These are phyloP conservation scores for Penicillium sp. DNA, from an alignment of 2,329 filamentous ascomycete species.

Conservation along the genomic window DNA sequence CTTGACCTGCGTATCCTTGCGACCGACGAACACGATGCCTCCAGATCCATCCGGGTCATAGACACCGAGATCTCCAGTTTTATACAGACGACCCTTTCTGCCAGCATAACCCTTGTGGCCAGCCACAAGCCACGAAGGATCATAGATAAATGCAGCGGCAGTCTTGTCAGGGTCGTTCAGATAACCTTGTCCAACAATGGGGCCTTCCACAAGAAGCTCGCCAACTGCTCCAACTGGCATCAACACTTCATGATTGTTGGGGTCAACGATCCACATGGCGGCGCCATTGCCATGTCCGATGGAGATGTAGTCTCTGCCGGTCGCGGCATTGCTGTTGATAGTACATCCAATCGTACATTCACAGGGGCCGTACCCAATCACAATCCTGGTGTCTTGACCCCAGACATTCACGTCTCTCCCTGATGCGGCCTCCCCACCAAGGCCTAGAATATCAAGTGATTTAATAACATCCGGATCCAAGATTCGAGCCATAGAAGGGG, in stretches of 20 bases:
- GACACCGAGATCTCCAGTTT: slow-evolving; percentile 44
- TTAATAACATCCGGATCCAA: slow-evolving; percentile 47
- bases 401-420: slow-evolving; percentile 46
- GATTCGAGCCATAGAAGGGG: slow-evolving; percentile 58
- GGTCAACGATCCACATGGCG: slow-evolving; percentile 45
- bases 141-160: slow-evolving; percentile 37
- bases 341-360: slow-evolving; percentile 48
- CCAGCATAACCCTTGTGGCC: slow-evolving; percentile 29
- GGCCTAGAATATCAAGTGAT: slow-evolving; percentile 43
- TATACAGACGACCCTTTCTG: slow-evolving; percentile 40
- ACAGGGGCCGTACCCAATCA: slow-evolving; percentile 49
- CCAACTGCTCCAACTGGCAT: slow-evolving; percentile 50
- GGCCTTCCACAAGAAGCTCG: slow-evolving; percentile 52
- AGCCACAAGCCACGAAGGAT: slow-evolving; percentile 40
- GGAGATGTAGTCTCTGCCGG: slow-evolving; percentile 39
- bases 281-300: slow-evolving; percentile 43
- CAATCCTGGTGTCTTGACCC: slow-evolving; percentile 45
- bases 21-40: slow-evolving; percentile 40
- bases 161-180: slow-evolving; percentile 45
- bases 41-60: slow-evolving; percentile 43
- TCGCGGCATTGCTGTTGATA: slow-evolving; percentile 39
- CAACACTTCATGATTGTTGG: slow-evolving; percentile 39
- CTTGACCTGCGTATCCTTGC: slow-evolving; percentile 47
- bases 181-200: slow-evolving; percentile 52
- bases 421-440: slow-evolving; percentile 50